Conservation (phyloP, 805 yeast species). For the Candida awuae region DNA sequence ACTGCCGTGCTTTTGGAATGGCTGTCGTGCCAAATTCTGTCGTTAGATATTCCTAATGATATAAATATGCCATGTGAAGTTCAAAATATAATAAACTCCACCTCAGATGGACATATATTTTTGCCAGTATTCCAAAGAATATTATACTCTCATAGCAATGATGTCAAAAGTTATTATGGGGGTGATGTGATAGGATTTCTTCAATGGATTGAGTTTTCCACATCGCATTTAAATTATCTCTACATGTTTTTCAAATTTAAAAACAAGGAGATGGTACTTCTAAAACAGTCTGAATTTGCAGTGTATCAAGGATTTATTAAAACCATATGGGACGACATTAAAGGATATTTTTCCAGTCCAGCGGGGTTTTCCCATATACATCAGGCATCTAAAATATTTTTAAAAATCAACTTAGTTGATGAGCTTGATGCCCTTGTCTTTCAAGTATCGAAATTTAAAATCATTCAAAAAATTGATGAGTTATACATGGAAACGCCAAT, state of each 20-base stretch:
- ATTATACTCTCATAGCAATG: not conserved
- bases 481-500: constrained; percentile 21
- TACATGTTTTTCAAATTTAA: constrained; percentile 8
- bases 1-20: constrained; percentile 20
- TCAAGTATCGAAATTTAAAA: constrained; percentile 31
- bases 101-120: constrained; percentile 1
- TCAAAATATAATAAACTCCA: constrained; percentile 14
- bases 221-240: constrained; percentile 4
- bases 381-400: constrained; percentile 15
- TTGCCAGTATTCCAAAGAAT: constrained; percentile 7
- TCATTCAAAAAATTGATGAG: constrained; percentile 19
- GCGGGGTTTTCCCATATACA: constrained; percentile 5
- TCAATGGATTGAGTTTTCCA: constrained; percentile 5
- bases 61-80: constrained; percentile 17
- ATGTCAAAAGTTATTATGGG: constrained; percentile 14
- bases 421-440: constrained; percentile 27
- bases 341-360: not conserved
- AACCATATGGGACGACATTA: constrained; percentile 4
- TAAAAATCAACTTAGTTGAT: constrained; percentile 16
- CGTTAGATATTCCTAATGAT: not conserved
- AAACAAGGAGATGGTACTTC: constrained; percentile 2
- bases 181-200: constrained; percentile 3
- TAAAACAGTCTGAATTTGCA: constrained; percentile 11
- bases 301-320: constrained; percentile 9
- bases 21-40: constrained; percentile 11